Evolutionary conservation across 2,329 filamentous ascomycete species (phyloP).

Genomic region (Tympanopsis confertula): DNA sequence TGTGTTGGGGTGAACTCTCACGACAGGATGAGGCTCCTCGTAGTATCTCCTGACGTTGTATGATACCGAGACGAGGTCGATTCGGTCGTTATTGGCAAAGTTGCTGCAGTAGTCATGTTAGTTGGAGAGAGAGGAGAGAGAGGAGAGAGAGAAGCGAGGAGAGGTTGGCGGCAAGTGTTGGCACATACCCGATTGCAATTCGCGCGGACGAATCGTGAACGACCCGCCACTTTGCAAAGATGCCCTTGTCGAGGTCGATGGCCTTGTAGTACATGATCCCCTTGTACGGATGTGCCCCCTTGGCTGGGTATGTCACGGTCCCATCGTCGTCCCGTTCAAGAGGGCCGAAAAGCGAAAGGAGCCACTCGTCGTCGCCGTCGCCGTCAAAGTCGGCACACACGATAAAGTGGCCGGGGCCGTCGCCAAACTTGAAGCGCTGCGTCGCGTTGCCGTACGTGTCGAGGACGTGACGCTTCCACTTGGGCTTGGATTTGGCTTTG

Average conservation of each 20-base stretch:
- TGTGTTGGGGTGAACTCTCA: conserved; percentile 7
- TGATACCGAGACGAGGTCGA: conserved; percentile 9
- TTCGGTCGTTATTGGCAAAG: conserved; percentile 5
- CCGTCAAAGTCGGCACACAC: conserved; percentile 8
- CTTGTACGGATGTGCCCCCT: conserved; percentile 3
- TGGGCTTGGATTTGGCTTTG: too few species aligned
- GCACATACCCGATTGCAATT: conserved; percentile 7
- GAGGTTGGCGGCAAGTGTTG: neutral
- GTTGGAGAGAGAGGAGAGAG: too few species aligned
- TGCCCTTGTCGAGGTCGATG: conserved; percentile 8
- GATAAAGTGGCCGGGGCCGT: conserved; percentile 6
- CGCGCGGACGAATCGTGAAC: conserved; percentile 8
- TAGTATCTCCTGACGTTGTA: conserved; percentile 9
- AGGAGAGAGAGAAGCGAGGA: neutral
- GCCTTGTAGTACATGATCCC: conserved; percentile 10
- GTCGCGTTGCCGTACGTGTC: too few species aligned
- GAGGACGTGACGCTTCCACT: too few species aligned
- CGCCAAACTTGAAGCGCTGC: conserved; percentile 5
- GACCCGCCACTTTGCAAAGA: conserved; percentile 11
- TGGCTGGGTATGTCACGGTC: neutral
- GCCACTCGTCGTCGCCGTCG: conserved; percentile 10
- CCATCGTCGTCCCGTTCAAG: conserved; percentile 3
- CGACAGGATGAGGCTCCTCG: conserved; percentile 6
- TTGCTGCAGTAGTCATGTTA: conserved; percentile 4
- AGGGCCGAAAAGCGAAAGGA: conserved; percentile 8